These are phyloP conservation scores for Xylaria sp. DNA, from an alignment of 2,329 filamentous ascomycete genomes.

Conservation along the genomic window DNA sequence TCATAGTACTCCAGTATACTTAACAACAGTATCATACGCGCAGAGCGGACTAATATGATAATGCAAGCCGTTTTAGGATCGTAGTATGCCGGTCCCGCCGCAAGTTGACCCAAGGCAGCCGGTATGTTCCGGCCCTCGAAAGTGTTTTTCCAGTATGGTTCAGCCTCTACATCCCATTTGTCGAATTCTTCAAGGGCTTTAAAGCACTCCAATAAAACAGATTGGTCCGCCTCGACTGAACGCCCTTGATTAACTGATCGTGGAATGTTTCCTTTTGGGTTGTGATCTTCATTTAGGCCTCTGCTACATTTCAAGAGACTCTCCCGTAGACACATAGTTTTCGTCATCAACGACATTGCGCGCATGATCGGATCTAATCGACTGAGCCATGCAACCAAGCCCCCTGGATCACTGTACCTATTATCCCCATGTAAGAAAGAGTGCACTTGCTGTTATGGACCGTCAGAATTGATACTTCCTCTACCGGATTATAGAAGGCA, in stretches of 20 bases:
- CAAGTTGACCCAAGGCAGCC: conserved; percentile 29
- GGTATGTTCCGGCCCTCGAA: conserved; percentile 29
- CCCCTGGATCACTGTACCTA: conserved; percentile 34
- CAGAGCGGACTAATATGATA: conserved; percentile 33
- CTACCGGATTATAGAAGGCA: not conserved
- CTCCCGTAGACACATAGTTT: conserved; percentile 25
- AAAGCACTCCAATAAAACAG: conserved; percentile 25
- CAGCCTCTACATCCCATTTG: conserved; percentile 31
- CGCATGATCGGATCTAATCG: conserved; percentile 32
- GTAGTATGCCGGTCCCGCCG: conserved; percentile 11
- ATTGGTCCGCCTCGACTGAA: conserved; percentile 19
- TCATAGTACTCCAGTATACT: conserved; percentile 37
- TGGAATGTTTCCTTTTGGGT: too few species aligned
- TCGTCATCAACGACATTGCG: conserved; percentile 35
- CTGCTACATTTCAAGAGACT: conserved; percentile 17
- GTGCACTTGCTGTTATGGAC: conserved; percentile 27
- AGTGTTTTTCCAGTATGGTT: conserved; percentile 29
- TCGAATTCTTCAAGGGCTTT: conserved; percentile 33
- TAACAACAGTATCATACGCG: conserved; percentile 30
- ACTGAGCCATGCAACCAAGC: conserved; percentile 25
- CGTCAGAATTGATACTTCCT: conserved; percentile 15
- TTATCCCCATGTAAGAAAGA: conserved; percentile 33
- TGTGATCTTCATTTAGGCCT: not conserved
- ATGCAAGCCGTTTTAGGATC: conserved; percentile 36
- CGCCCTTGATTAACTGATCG: not conserved